These are phyloP conservation scores for Populus pruinosa DNA, from an alignment of 345 rosid genomes.

Conservation along the genomic window DNA sequence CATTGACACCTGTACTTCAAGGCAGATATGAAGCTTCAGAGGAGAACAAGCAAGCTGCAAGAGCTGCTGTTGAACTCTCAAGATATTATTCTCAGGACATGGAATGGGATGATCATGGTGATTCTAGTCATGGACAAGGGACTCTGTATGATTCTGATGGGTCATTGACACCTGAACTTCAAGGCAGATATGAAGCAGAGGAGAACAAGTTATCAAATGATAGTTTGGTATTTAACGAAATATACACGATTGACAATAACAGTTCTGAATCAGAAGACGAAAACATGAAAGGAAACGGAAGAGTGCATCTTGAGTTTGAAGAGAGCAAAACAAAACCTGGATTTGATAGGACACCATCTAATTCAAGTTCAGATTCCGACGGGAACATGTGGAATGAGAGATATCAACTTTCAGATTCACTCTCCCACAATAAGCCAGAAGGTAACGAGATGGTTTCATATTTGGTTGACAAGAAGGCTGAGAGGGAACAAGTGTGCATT, in stretches of 20 bases:
- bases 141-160: conserved; percentile 1
- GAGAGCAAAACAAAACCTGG: conserved; percentile 26
- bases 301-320: conserved; percentile 14
- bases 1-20: conserved; percentile 2
- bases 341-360: conserved; percentile 17
- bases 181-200: not conserved
- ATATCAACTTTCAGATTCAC: not conserved
- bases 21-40: conserved; percentile 1
- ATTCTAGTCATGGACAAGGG: conserved; percentile 12
- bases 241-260: conserved; percentile 1
- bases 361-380: conserved; percentile 39
- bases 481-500: not conserved
- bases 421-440: too few species aligned
- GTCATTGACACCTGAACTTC: conserved; percentile 3
- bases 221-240: conserved; percentile 5
- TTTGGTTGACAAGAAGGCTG: too few species aligned
- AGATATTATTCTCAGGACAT: conserved; percentile 37
- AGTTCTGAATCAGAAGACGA: conserved; percentile 8
- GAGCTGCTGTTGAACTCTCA: conserved; percentile 90
- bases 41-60: conserved; percentile 50
- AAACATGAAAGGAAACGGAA: conserved; percentile 10
- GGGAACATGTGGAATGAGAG: not conserved
- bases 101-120: conserved; percentile 36
- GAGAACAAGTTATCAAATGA: not conserved
- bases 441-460: too few species aligned